Conservation (phyloP, 371 early-diverging fungal genomes). For the Mucor sp. region DNA sequence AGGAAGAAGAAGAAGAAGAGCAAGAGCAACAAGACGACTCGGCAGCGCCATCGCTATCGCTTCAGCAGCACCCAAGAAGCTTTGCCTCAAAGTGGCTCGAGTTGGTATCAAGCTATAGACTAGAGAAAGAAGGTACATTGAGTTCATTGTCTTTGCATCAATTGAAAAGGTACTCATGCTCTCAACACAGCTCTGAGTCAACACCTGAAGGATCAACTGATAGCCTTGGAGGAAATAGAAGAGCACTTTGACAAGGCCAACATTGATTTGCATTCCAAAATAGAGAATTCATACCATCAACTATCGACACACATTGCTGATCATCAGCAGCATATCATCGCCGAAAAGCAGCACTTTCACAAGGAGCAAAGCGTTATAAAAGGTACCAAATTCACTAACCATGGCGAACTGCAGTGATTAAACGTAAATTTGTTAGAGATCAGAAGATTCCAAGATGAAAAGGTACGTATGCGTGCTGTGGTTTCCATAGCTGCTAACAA, state of each 20-base stretch:
- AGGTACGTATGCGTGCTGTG: slow-evolving; percentile 4
- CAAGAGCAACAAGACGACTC: background rate
- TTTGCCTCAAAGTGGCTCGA: slow-evolving; percentile 17
- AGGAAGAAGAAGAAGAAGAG: background rate
- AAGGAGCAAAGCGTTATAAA: slow-evolving; percentile 29
- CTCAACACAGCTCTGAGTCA: slow-evolving; percentile 19
- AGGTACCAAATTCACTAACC: background rate
- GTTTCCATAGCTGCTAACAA: background rate
- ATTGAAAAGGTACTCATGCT: background rate
- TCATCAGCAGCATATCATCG: slow-evolving; percentile 17
- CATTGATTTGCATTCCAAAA: slow-evolving; percentile 24
- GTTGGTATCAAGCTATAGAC: slow-evolving; percentile 23
- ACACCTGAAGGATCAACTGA: slow-evolving; percentile 24
- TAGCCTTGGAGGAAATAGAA: slow-evolving; percentile 33
- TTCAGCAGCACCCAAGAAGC: background rate
- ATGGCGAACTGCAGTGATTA: no score
- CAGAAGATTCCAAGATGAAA: slow-evolving; percentile 34
- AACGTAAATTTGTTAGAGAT: slow-evolving; percentile 15
- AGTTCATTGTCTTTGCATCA: background rate
- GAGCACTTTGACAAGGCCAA: slow-evolving; percentile 27
- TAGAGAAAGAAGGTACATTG: slow-evolving; percentile 29
- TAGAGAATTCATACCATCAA: slow-evolving; percentile 24
- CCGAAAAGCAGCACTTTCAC: slow-evolving; percentile 28
- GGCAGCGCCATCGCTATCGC: background rate
- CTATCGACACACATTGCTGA: slow-evolving; percentile 23